Evolutionary conservation across 2,329 filamentous ascomycete genomes (phyloP), one percentile per base, ranked within the genome.

Genomic region (Chrysosphaeria jannelii): DNA sequence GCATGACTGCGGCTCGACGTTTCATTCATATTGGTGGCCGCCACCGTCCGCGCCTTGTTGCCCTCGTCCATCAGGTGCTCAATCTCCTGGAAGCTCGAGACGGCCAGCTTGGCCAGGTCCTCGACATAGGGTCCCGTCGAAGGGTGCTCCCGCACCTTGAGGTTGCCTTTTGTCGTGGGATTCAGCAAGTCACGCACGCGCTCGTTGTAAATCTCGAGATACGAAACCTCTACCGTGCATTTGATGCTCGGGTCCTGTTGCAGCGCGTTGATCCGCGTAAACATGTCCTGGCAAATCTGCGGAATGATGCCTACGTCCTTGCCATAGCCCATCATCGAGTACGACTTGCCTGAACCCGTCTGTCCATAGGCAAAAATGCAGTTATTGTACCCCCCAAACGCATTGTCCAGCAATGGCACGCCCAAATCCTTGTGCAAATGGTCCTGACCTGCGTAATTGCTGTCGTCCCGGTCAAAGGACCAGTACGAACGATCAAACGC

Each of bases 151-250:
- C 85, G 69, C 38, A 97, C 90, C 46, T 91, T 91, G 36, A 97
- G 69, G 42, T 93, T 33, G 23, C 32, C 32, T 25, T 33, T 32
- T 91, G 40, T 74, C 5, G 72, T 55, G 30, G 72, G 70, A 26
- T 65, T 70, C 21, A 97, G 60, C 17, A 97, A 51, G 40, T 97
- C 85, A 28, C 85, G 74, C 23, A 97, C 85, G 44, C 93, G 85
- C 47, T 97, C 85, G 45, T 97, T 97, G 57, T 97, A 97, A 30
- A 97, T 85, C 42, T 97, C 85, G 38, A 97, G 93, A 48, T 97
- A 97, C 4, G 79, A 91, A 14, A 93, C 85, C 31, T 85, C 71
- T 32, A 97, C 85, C 36, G 81, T 85, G 53, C 91, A 97, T 34
- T 75, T 89, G 41, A 90, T 76, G 44, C 85, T 88, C 25, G 71